Base-by-base conservation (phyloP, 164 flowering plant species). In the Aristolochia contorta region DNA sequence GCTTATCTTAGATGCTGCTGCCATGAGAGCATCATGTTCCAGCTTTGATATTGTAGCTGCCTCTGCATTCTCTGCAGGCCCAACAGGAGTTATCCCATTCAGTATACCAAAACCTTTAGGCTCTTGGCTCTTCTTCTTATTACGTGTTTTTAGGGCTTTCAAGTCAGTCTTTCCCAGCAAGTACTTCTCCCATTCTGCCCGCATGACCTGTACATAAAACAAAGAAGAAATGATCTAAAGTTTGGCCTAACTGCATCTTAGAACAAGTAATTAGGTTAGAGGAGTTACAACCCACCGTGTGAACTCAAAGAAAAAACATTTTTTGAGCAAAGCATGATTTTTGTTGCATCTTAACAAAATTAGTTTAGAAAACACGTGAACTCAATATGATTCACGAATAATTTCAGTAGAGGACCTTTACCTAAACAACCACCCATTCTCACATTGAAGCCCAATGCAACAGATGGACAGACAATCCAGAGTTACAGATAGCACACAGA, bases 71-170 rank as follows among this genome's bases (percentile, higher is more conserved):
- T 83, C 80, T 59, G 72, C 74, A 64, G 88, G 66, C 69, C 73
- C 69, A 48, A 75, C 56, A 27, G 84, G 84, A 67, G 68, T 74
- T 37, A 75, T 77, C 24, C 99, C 99, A 77, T 91, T 80, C 54
- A 94, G 87, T 71, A 94, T 66, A 59, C 99, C 99, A 73, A 84
- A 77, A 51, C 99, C 96, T 81, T 84, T 89, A 46, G 88, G 85
- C 16, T 74, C 79, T 66, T 80, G 80, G 12, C 73, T 64, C 75
- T 85, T 89, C 78, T 87, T 91, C 66, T 79, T 82, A 16, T 65
- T 72, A 21, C 74, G 81, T 65, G 76, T 72, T 64, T 72, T 81
- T 23, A 82, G 46, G 18, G 79, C 77, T 51, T 87, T 84, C 73
- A 91, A 67, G 73, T 87, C 85, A 59, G 78, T 81, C 78, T 84